A percentile compares a stretch with the other conserved stretches of the same genome.
These are phyloP conservation scores for Eucalyptus regnans DNA, from an alignment of 345 rosid species.

Conservation along the genomic window DNA sequence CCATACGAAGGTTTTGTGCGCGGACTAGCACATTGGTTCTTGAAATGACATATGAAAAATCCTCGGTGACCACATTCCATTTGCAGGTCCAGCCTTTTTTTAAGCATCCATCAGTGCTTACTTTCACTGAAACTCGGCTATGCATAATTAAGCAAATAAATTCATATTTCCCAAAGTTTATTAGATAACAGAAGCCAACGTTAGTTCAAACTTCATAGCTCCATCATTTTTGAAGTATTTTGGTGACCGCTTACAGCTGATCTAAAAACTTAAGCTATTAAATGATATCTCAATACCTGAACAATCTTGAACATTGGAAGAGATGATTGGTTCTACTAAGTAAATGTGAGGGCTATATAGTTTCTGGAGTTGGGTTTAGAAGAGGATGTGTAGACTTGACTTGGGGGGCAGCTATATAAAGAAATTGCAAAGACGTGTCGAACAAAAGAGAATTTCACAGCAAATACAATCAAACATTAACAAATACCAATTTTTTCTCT, in stretches of 20 bases:
- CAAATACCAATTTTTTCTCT: not conserved
- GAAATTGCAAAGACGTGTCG: not conserved
- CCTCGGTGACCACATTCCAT: not conserved
- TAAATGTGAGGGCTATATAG: not conserved
- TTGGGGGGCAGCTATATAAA: not conserved
- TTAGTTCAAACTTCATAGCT: not conserved
- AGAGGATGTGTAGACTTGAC: not conserved
- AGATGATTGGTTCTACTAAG: not conserved
- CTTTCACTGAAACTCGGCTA: not conserved
- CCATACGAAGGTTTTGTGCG: not conserved
- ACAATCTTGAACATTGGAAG: not conserved
- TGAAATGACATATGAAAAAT: not conserved
- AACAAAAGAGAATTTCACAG: not conserved
- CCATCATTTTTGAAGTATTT: not conserved
- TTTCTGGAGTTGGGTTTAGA: not conserved
- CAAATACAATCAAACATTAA: not conserved
- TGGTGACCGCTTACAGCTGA: not conserved
- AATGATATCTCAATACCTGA: not conserved
- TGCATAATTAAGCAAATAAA: not conserved
- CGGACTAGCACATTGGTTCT: not conserved
- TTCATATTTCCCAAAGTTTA: not conserved
- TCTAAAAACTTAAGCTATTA: not conserved
- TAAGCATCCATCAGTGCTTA: not conserved
- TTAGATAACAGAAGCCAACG: not conserved
- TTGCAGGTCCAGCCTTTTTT: not conserved